phyloP scores from a whole-genome alignment of 495 filamentous ascomycete species.

The Penicillium mononematosum region DNA sequence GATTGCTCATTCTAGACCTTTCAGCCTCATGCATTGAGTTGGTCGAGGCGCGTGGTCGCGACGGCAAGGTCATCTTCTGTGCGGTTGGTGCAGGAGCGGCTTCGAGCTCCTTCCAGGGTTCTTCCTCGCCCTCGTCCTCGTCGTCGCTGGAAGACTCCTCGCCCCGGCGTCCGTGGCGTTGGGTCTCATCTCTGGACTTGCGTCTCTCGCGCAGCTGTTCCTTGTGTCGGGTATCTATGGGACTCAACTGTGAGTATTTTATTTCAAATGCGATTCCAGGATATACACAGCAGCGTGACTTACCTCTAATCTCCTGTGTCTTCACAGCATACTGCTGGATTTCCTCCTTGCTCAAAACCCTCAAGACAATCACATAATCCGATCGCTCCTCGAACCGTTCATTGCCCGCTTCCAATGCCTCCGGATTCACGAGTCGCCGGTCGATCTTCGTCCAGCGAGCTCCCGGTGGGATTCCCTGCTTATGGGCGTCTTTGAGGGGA shows the following conservation, averaged over 20 bases:
- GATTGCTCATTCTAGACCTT: conserved; percentile 9
- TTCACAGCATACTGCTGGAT: conserved; percentile 75
- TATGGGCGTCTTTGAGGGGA: conserved; percentile 74
- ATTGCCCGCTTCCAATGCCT: conserved; percentile 69
- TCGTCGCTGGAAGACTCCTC: conserved; percentile 44
- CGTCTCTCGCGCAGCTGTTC: conserved; percentile 39
- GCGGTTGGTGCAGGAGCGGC: conserved; percentile 20
- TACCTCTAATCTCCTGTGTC: conserved; percentile 76
- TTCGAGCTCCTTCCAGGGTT: conserved; percentile 37
- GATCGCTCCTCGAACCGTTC: conserved; percentile 79
- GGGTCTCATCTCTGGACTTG: conserved; percentile 31
- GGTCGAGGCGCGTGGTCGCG: conserved; percentile 19
- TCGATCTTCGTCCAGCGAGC: conserved; percentile 90
- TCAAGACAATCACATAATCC: conserved; percentile 81
- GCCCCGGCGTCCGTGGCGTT: conserved; percentile 31
- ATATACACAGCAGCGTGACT: conserved; percentile 6
- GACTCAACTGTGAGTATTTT: conserved; percentile 13
- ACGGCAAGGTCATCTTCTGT: conserved; percentile 19
- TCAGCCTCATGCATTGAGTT: conserved; percentile 16
- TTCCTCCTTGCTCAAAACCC: conserved; percentile 76
- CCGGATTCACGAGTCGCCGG: conserved; percentile 77
- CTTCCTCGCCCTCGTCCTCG: conserved; percentile 39
- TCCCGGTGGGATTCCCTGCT: conserved; percentile 70
- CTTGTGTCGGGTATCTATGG: conserved; percentile 36
- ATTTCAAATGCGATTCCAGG: neutral